phyloP scores from a whole-genome alignment of 495 filamentous ascomycete species.

The Melanomma pulvis-pyrius region DNA sequence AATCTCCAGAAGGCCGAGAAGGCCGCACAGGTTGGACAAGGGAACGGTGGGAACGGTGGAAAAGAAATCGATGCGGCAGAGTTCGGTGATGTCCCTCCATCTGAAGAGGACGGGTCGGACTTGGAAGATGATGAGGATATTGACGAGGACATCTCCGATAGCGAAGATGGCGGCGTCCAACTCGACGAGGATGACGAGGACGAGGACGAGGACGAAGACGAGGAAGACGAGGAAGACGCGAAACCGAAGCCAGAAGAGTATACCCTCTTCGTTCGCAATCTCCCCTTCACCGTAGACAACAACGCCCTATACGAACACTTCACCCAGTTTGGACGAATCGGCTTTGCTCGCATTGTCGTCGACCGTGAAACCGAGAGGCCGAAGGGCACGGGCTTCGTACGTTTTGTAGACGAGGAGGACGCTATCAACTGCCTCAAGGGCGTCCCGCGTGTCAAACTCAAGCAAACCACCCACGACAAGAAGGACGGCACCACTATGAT shows the following conservation, averaged over 20 bases:
- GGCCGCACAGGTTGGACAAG: slow-evolving; percentile 21
- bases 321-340: slow-evolving; percentile 73
- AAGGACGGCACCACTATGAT: slow-evolving; percentile 26
- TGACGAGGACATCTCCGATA: slow-evolving; percentile 46
- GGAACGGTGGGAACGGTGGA: slow-evolving; percentile 35
- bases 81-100: slow-evolving; percentile 12
- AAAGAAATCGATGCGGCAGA: slow-evolving; percentile 34
- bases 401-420: slow-evolving; percentile 79
- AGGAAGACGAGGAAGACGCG: slow-evolving; percentile 29
- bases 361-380: slow-evolving; percentile 82
- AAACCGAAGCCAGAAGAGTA: slow-evolving; percentile 60
- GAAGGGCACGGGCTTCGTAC: slow-evolving; percentile 91
- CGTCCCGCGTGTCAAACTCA: slow-evolving; percentile 57
- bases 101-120: slow-evolving; percentile 39
- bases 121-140: slow-evolving; percentile 47
- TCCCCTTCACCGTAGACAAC: slow-evolving; percentile 85
- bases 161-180: slow-evolving; percentile 24
- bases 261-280: slow-evolving; percentile 91
- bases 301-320: slow-evolving; percentile 82
- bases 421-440: slow-evolving; percentile 69
- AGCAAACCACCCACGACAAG: slow-evolving; percentile 28
- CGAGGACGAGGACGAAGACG: slow-evolving; percentile 44
- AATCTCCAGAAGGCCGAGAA: slow-evolving; percentile 52
- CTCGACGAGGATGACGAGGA: slow-evolving; percentile 43
- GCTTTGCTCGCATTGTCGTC: slow-evolving; percentile 87